These are phyloP conservation scores for Psilocybe azurescens DNA, from an alignment of 768 basidiomycete species.

Conservation along the genomic window DNA sequence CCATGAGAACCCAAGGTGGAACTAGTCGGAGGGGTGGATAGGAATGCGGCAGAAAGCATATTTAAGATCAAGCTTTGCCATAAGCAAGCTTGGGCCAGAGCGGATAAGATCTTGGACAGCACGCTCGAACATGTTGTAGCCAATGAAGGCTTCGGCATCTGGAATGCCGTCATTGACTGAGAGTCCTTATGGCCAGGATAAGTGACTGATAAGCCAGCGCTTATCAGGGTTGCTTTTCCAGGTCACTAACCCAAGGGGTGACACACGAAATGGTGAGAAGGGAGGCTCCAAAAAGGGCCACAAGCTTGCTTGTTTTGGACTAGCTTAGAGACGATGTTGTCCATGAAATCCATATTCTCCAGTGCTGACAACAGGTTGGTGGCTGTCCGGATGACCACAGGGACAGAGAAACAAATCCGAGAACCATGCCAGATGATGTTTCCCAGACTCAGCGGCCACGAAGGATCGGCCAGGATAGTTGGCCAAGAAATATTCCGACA, in stretches of 20 bases:
- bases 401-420: slow-evolving; percentile 29
- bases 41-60: slow-evolving; percentile 43
- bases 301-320: slow-evolving; percentile 9
- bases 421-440: slow-evolving; percentile 33
- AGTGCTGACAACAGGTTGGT: slow-evolving; percentile 33
- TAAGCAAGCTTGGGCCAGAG: slow-evolving; percentile 31
- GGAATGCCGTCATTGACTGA: slow-evolving; percentile 38
- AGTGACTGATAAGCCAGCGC: slow-evolving; percentile 31
- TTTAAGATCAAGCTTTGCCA: slow-evolving; percentile 41
- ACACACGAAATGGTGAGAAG: slow-evolving; percentile 21
- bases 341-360: slow-evolving; percentile 13
- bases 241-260: slow-evolving; percentile 30
- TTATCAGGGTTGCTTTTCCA: slow-evolving; percentile 28
- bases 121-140: slow-evolving; percentile 32
- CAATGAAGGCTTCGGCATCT: slow-evolving; percentile 31
- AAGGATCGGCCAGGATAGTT: slow-evolving; percentile 34
- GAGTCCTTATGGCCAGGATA: slow-evolving; percentile 31
- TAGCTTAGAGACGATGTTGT: background rate
- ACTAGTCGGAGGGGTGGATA: slow-evolving; percentile 33
- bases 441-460: slow-evolving; percentile 27
- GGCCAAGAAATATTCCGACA: slow-evolving; percentile 27
- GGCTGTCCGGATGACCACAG: slow-evolving; percentile 13
- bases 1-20: slow-evolving; percentile 39
- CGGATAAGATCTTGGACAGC: slow-evolving; percentile 27
- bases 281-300: slow-evolving; percentile 28